phyloP scores from a whole-genome alignment of 805 yeast species.

The Kodamaea laetipori region DNA sequence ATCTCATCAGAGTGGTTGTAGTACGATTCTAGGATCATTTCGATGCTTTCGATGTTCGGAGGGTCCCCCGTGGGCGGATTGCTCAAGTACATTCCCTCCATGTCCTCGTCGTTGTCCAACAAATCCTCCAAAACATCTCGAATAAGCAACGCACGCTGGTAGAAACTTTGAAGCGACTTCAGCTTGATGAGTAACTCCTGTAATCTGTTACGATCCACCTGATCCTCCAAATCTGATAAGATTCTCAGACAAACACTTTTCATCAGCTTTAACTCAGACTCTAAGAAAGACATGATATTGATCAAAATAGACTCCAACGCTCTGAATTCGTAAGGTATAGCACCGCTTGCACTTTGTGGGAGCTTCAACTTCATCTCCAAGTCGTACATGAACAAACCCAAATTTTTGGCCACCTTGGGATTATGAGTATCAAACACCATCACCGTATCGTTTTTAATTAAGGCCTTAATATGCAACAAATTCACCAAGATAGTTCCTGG shows the following conservation, averaged over 20 bases:
- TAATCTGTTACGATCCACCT: conserved; percentile 73
- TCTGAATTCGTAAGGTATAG: conserved; percentile 64
- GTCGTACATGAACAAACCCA: conserved; percentile 83
- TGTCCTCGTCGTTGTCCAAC: conserved; percentile 83
- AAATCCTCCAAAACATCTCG: conserved; percentile 82
- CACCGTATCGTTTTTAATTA: conserved; percentile 78
- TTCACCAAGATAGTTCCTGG: conserved; percentile 77
- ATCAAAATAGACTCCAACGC: conserved; percentile 83
- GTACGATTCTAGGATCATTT: conserved; percentile 84
- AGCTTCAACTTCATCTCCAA: conserved; percentile 68
- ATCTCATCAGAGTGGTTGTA: conserved; percentile 91
- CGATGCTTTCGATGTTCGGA: conserved; percentile 67
- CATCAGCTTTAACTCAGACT: conserved; percentile 69
- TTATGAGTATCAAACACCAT: conserved; percentile 79
- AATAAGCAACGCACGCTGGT: conserved; percentile 74
- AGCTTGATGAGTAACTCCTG: conserved; percentile 73
- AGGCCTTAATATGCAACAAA: conserved; percentile 83
- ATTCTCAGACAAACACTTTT: conserved; percentile 60
- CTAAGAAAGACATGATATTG: conserved; percentile 77
- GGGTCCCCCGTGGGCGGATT: conserved; percentile 32
- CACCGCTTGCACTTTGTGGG: conserved; percentile 19
- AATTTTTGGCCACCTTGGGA: conserved; percentile 64
- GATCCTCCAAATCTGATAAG: conserved; percentile 70
- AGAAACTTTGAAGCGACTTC: conserved; percentile 68
- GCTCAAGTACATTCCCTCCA: conserved; percentile 75